Percentiles rank a stretch among this genome's conserved stretches.
Conservation (phyloP, 2,329 filamentous ascomycete genomes). For the Allantophomopsis cytisporea region DNA sequence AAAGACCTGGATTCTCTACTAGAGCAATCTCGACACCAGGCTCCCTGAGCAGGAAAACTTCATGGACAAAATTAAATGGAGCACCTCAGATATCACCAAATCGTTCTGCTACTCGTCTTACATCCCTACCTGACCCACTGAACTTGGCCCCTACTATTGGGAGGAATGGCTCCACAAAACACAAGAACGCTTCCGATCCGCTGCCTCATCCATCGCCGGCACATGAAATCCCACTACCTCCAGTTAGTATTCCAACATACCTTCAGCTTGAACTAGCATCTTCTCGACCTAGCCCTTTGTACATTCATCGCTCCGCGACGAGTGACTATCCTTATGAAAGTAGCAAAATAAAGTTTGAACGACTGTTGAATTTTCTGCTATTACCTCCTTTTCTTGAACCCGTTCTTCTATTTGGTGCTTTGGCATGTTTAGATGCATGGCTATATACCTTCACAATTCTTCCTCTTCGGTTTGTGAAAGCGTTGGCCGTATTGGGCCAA, state of each 20-base stretch:
- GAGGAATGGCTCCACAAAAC: background rate
- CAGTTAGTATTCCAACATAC: constrained; percentile 53
- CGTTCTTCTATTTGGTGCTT: constrained; percentile 72
- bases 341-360: constrained; percentile 80
- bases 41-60: constrained; percentile 6
- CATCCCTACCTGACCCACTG: background rate
- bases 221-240: constrained; percentile 40
- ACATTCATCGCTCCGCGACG: constrained; percentile 44
- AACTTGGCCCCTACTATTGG: background rate
- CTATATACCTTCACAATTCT: constrained; percentile 93
- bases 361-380: constrained; percentile 76
- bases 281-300: constrained; percentile 48
- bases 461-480: constrained; percentile 75
- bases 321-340: constrained; percentile 72
- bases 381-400: constrained; percentile 73
- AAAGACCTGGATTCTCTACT: constrained; percentile 12
- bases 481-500: constrained; percentile 57
- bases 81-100: too few species aligned
- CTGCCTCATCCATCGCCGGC: constrained; percentile 8
- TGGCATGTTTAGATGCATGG: constrained; percentile 93
- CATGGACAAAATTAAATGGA: constrained; percentile 3
- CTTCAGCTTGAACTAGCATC: constrained; percentile 51
- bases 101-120: background rate
- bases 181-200: background rate
- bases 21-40: constrained; percentile 12